Conservation (phyloP, 352 stramenopile genomes). For the Phytophthora fragariaefolia region DNA sequence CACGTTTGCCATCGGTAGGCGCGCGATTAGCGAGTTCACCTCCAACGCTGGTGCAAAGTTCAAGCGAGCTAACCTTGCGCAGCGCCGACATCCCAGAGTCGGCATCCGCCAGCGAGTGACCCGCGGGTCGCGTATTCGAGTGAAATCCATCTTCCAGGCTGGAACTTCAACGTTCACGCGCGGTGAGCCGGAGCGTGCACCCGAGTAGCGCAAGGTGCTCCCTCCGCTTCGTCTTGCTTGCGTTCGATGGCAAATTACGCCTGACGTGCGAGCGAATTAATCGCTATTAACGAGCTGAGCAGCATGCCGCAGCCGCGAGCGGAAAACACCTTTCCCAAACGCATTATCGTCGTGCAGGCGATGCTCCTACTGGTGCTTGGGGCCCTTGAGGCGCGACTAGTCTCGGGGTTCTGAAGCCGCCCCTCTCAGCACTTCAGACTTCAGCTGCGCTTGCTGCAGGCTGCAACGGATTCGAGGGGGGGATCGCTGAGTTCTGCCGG, state of each 20-base stretch:
- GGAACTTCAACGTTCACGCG: slow-evolving; percentile 27
- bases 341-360: too few relatives aligned
- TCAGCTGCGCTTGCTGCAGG: not conserved
- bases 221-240: not conserved
- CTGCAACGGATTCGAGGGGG: not conserved
- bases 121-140: slow-evolving; percentile 12
- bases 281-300: slow-evolving; percentile 17
- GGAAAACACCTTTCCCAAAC: too few relatives aligned
- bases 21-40: slow-evolving; percentile 6
- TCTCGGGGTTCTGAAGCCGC: slow-evolving; percentile 5
- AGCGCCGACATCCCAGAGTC: slow-evolving; percentile 5
- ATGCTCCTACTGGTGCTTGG: slow-evolving; percentile 16
- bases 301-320: too few relatives aligned
- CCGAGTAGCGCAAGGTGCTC: slow-evolving; percentile 24
- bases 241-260: slow-evolving; percentile 10
- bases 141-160: slow-evolving; percentile 26
- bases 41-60: not conserved
- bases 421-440: slow-evolving; percentile 3
- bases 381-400: not conserved
- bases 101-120: slow-evolving; percentile 12
- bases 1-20: not conserved
- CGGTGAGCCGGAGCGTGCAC: slow-evolving; percentile 28
- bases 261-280: slow-evolving; percentile 18
- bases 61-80: slow-evolving; percentile 16
- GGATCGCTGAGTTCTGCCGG: not conserved